Percentiles rank a stretch among this genome's conserved stretches.
Conservation (phyloP, 345 rosid species). For the Diplotaxis tenuifolia region DNA sequence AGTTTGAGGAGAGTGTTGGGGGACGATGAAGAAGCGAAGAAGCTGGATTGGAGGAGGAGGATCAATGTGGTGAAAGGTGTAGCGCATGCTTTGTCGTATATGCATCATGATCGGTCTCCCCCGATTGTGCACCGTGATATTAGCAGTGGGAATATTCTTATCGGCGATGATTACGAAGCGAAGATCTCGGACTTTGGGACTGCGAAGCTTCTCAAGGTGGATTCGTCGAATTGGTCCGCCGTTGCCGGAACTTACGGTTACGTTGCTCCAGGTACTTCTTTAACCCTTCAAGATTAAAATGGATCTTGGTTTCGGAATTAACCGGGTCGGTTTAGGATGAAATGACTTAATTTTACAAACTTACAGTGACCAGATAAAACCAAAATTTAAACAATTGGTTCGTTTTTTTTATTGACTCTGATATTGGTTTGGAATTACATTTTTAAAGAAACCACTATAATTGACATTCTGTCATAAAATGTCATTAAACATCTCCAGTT, state of each 20-base stretch:
- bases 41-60: slow-evolving; percentile 40
- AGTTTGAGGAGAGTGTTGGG: slow-evolving; percentile 36
- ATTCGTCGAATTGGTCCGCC: slow-evolving; percentile 40
- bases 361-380: background rate
- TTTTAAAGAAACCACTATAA: background rate
- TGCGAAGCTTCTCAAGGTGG: slow-evolving; percentile 43
- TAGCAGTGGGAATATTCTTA: slow-evolving; percentile 37
- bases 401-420: background rate
- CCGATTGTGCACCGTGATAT: slow-evolving; percentile 48
- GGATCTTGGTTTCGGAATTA: background rate
- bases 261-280: slow-evolving; percentile 48
- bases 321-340: background rate
- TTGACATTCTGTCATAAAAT: background rate
- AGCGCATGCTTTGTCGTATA: slow-evolving; percentile 48
- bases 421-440: background rate
- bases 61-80: slow-evolving; percentile 42
- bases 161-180: slow-evolving; percentile 39
- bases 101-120: slow-evolving; percentile 49
- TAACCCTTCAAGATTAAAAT: background rate
- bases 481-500: background rate
- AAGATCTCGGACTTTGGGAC: slow-evolving; percentile 51
- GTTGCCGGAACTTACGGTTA: slow-evolving; percentile 54
- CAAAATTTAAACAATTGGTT: background rate
- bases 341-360: background rate
- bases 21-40: slow-evolving; percentile 30